Conservation (phyloP, 2,329 filamentous ascomycete species). For the Gnomoniopsis sp. region DNA sequence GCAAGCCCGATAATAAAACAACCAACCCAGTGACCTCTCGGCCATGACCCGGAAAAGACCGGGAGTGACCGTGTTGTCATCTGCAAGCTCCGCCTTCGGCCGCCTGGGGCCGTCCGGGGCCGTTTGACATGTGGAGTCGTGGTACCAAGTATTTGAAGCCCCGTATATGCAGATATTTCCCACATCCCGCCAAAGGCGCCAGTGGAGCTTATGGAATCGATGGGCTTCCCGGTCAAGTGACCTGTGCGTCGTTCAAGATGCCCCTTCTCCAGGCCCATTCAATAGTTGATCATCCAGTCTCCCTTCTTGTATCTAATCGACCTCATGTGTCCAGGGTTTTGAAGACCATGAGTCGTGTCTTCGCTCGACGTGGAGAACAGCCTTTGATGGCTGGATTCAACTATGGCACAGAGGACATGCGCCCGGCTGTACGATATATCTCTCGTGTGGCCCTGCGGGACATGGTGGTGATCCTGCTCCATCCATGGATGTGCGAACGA, state of each 20-base stretch:
- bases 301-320: too few relatives aligned
- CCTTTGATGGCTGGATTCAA: not conserved
- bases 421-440: constrained; percentile 68
- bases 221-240: too few relatives aligned
- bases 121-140: not conserved
- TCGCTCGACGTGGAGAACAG: not conserved
- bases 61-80: not conserved
- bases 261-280: too few relatives aligned
- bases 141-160: not conserved
- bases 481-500: constrained; percentile 67
- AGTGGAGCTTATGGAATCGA: too few relatives aligned
- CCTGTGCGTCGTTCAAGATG: too few relatives aligned
- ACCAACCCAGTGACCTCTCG: not conserved
- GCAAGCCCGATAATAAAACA: not conserved
- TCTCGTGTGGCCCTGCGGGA: constrained; percentile 64
- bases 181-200: too few relatives aligned
- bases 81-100: not conserved
- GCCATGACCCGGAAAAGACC: not conserved
- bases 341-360: not conserved
- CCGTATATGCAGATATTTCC: not conserved
- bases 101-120: not conserved
- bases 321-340: not conserved
- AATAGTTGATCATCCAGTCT: too few relatives aligned
- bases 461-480: constrained; percentile 59
- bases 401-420: constrained; percentile 51